Conservation (phyloP, 192 early-diverging fungal genomes). For the Podila horticola region DNA sequence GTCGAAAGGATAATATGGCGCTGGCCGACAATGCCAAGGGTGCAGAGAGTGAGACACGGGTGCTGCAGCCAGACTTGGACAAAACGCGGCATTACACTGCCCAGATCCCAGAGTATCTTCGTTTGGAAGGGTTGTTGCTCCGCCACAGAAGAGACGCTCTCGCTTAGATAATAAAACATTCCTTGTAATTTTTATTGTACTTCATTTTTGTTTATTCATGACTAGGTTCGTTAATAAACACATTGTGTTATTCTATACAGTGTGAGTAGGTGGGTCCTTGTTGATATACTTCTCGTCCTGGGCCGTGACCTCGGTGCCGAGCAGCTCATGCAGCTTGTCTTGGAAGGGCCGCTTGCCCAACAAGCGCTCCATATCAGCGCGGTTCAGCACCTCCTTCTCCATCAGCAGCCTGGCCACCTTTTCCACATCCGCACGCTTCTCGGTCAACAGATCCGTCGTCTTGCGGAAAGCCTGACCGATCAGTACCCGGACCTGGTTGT, state of each 20-base stretch:
- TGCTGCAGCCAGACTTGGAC: constrained; percentile 15
- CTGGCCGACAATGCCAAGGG: not conserved
- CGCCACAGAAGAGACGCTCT: too few species aligned
- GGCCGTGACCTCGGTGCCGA: constrained; percentile 31
- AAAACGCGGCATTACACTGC: constrained; percentile 23
- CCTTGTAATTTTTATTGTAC: too few species aligned
- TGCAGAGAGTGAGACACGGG: not conserved
- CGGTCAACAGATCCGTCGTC: constrained; percentile 84
- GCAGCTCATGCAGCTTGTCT: constrained; percentile 61
- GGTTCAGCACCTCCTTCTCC: constrained; percentile 96
- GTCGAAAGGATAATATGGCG: not conserved
- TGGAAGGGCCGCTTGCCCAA: constrained; percentile 88
- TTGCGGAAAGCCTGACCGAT: constrained; percentile 83
- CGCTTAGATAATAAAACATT: too few species aligned
- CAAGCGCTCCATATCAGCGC: constrained; percentile 93
- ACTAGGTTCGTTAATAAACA: too few species aligned
- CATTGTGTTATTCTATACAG: too few species aligned
- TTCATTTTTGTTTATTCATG: too few species aligned
- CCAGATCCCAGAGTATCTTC: constrained; percentile 22
- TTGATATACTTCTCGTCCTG: constrained; percentile 25
- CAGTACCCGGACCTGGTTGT: constrained; percentile 91
- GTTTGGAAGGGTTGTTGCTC: not conserved
- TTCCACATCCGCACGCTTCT: constrained; percentile 88
- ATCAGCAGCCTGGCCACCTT: constrained; percentile 93
- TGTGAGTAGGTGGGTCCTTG: too few species aligned